phyloP scores from a whole-genome alignment of 2,329 filamentous ascomycete species.

The Ramularia endophylla region DNA sequence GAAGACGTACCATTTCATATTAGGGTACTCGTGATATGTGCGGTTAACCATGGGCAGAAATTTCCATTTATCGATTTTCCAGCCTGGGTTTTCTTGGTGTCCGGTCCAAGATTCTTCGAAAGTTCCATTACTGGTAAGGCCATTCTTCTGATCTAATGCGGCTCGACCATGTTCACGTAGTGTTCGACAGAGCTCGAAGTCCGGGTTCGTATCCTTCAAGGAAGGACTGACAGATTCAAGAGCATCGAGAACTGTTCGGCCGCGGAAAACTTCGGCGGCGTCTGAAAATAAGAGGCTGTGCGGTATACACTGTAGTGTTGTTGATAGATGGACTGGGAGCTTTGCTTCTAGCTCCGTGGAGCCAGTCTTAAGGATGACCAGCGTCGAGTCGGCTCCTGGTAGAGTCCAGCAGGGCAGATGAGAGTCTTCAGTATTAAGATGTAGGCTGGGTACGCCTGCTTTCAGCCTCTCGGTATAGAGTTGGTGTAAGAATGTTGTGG shows the following conservation, averaged over 20 bases:
- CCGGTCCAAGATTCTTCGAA: slow-evolving; percentile 1
- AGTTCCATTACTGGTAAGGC: slow-evolving; percentile 14
- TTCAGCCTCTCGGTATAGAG: too few relatives aligned
- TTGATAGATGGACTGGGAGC: slow-evolving; percentile 30
- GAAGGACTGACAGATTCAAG: slow-evolving; percentile 17
- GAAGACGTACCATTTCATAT: slow-evolving; percentile 53
- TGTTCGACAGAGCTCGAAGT: slow-evolving; percentile 23
- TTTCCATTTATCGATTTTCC: slow-evolving; percentile 44
- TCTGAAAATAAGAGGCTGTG: slow-evolving; percentile 35
- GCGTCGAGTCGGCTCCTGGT: too few relatives aligned
- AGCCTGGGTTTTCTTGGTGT: slow-evolving; percentile 20
- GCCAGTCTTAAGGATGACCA: slow-evolving; percentile 44
- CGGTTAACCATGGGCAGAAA: slow-evolving; percentile 41
- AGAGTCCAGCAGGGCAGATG: too few relatives aligned
- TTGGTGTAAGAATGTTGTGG: too few relatives aligned
- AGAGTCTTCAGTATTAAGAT: too few relatives aligned
- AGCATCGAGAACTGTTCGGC: slow-evolving; percentile 30
- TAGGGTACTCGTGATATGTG: slow-evolving; percentile 35
- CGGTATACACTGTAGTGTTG: slow-evolving; percentile 31
- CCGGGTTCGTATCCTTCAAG: slow-evolving; percentile 15
- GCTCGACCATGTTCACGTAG: slow-evolving; percentile 15
- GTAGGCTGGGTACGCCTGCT: too few relatives aligned
- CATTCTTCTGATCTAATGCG: slow-evolving; percentile 15
- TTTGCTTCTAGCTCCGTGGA: slow-evolving; percentile 29
- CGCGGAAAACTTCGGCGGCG: slow-evolving; percentile 30